Evolutionary conservation across 306 rosid species (phyloP).

Genomic region (Glycine tomentella): DNA sequence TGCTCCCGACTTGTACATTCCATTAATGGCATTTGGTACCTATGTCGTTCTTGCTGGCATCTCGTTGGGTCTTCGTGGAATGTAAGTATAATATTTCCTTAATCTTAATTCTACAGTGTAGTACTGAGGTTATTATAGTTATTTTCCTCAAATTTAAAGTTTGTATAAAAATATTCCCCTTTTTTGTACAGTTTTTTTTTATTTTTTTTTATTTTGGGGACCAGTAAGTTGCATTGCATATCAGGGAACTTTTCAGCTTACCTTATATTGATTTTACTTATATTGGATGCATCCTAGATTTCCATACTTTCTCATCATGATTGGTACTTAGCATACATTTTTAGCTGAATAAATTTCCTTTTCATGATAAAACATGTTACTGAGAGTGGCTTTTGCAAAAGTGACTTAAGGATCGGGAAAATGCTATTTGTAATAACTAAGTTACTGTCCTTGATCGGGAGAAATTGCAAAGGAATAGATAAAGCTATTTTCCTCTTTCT

Average conservation of each 20-base stretch:
- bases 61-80: constrained; percentile 91
- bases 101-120: not conserved
- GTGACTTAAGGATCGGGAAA: not conserved
- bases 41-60: constrained; percentile 95
- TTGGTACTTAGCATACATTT: not conserved
- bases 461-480: not conserved
- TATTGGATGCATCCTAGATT: not conserved
- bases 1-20: constrained; percentile 97
- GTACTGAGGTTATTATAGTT: not conserved
- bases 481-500: not conserved
- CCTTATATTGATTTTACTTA: not conserved
- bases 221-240: not conserved
- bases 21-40: constrained; percentile 97
- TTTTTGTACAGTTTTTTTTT: not conserved
- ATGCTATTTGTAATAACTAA: not conserved
- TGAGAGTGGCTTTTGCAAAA: constrained; percentile 9
- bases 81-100: constrained; percentile 58
- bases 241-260: no score
- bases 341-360: constrained; percentile 2
- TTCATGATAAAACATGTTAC: constrained; percentile 11
- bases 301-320: constrained; percentile 5
- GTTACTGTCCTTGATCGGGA: constrained; percentile 12
- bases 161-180: not conserved
- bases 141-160: constrained; percentile 11
- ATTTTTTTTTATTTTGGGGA: not conserved